phyloP scores from a whole-genome alignment of 345 rosid genomes.

The Gossypium bickii region DNA sequence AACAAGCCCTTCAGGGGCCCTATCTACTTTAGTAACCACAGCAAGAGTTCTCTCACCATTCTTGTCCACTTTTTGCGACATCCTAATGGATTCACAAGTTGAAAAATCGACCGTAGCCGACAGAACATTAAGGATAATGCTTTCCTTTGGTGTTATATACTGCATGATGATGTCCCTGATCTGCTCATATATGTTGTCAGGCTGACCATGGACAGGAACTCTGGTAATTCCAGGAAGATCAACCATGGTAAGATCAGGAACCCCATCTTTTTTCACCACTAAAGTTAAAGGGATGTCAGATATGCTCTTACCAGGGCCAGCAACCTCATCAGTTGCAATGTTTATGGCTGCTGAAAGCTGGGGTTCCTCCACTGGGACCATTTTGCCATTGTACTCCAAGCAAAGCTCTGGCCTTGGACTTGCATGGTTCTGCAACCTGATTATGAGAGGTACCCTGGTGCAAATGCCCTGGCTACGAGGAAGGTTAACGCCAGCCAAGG shows the following conservation, averaged over 20 bases:
- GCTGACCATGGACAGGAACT: not conserved
- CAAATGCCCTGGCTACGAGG: not conserved
- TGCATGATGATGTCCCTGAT: not conserved
- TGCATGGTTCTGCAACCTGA: not conserved
- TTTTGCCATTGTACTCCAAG: not conserved
- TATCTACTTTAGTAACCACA: not conserved
- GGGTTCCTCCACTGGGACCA: not conserved
- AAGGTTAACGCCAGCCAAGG: not conserved
- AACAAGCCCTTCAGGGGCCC: not conserved
- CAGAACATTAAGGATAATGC: not conserved
- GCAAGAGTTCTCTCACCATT: not conserved
- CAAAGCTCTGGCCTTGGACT: not conserved
- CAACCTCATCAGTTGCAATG: not conserved
- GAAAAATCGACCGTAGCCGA: not conserved
- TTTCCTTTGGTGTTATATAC: not conserved
- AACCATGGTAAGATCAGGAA: constrained; percentile 3
- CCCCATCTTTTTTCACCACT: not conserved
- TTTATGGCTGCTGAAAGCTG: not conserved
- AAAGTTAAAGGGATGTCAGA: not conserved
- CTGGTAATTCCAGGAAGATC: not conserved
- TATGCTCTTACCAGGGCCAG: not conserved
- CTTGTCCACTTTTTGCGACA: not conserved
- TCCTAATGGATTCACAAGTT: not conserved
- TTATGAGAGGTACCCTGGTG: not conserved
- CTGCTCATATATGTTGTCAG: not conserved